phyloP scores from a whole-genome alignment of 1,284 basidiomycete genomes.

The Cutaneotrichosporon sp. region DNA sequence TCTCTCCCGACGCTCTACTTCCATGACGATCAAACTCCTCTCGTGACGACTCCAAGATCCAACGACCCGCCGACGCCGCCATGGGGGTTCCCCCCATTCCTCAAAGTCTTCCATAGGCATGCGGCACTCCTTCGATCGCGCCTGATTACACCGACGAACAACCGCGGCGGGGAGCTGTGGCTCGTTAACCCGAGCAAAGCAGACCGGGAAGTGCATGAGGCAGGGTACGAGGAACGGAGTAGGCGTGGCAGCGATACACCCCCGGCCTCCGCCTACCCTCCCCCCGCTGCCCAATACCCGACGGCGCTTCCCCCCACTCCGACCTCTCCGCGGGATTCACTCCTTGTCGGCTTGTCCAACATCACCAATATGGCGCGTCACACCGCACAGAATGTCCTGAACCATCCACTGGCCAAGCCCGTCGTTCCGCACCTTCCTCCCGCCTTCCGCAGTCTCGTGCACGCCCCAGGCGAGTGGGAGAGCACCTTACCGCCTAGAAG shows the following conservation, averaged over 20 bases:
- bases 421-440: slow-evolving; percentile 90
- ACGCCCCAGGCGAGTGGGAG: slow-evolving; percentile 61
- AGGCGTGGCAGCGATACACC: background rate
- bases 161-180: slow-evolving; percentile 59
- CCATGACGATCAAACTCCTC: slow-evolving; percentile 85
- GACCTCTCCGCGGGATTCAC: slow-evolving; percentile 36
- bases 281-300: slow-evolving; percentile 53
- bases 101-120: slow-evolving; percentile 63
- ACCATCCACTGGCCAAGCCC: slow-evolving; percentile 87
- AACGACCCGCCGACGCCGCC: slow-evolving; percentile 21
- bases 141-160: slow-evolving; percentile 30
- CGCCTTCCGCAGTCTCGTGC: slow-evolving; percentile 79
- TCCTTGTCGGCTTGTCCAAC: slow-evolving; percentile 76
- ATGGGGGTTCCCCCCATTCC: slow-evolving; percentile 63
- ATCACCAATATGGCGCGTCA: slow-evolving; percentile 82
- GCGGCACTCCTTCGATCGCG: slow-evolving; percentile 68
- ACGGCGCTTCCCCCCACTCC: slow-evolving; percentile 20
- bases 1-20: slow-evolving; percentile 88
- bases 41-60: slow-evolving; percentile 21
- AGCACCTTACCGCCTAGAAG: slow-evolving; percentile 51
- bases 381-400: slow-evolving; percentile 84
- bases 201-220: slow-evolving; percentile 78
- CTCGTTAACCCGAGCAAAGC: slow-evolving; percentile 84
- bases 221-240: slow-evolving; percentile 30
- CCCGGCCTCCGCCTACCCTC: slow-evolving; percentile 39